Percentiles rank a stretch among this genome's conserved stretches.
Conservation (phyloP, 179 eudicot genomes). For the Gypsophila paniculata region DNA sequence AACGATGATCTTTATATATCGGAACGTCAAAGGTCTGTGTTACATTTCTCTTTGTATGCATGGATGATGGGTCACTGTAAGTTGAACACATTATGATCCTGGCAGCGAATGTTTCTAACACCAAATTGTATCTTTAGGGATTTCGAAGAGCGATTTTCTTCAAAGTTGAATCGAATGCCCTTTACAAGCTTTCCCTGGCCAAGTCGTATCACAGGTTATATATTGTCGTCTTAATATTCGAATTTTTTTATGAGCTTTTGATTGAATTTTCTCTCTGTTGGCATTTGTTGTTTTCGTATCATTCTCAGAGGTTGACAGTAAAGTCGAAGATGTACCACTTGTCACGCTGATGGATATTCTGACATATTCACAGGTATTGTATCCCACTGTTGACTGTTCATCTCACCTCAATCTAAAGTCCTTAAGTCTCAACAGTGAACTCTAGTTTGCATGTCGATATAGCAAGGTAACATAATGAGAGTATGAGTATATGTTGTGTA, state of each 20-base stretch:
- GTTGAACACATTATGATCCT: not conserved
- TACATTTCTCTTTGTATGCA: not conserved
- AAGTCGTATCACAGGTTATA: constrained; percentile 37
- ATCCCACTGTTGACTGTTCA: not conserved
- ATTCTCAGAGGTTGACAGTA: constrained; percentile 47
- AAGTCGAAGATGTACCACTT: constrained; percentile 47
- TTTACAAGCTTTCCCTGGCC: constrained; percentile 67
- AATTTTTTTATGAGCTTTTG: not conserved
- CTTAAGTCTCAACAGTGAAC: not conserved
- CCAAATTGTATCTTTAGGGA: constrained; percentile 30
- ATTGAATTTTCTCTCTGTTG: not conserved
- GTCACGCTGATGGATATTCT: constrained; percentile 66
- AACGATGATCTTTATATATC: constrained; percentile 44
- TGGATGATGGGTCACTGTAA: not conserved
- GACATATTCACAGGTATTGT: constrained; percentile 53
- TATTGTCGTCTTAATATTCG: not conserved
- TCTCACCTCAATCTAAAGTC: not conserved
- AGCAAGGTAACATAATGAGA: too few species aligned
- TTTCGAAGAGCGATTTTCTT: constrained; percentile 44
- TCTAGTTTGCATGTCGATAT: not conserved
- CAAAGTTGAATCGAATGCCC: constrained; percentile 65
- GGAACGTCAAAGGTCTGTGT: constrained; percentile 50
- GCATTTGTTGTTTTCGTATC: not conserved
- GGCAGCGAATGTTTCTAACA: not conserved
- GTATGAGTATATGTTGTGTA: too few species aligned